Conservation (phyloP, 805 yeast species). For the Nematodospora valgi region DNA sequence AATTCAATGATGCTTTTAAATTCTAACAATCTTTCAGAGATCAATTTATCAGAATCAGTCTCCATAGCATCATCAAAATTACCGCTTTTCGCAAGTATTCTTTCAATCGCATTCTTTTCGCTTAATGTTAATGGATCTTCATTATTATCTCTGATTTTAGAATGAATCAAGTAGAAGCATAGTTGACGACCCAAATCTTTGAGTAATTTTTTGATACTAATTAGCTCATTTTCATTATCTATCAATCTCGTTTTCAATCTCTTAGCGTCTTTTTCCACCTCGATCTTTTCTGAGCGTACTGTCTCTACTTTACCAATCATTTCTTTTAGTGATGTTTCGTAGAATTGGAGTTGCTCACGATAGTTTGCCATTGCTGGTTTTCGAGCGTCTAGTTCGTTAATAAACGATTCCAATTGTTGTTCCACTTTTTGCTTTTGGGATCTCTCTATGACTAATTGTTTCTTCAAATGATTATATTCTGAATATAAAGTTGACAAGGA, state of each 20-base stretch:
- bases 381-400: conserved; percentile 71
- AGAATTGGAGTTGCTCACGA: conserved; percentile 56
- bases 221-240: conserved; percentile 47
- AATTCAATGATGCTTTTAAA: conserved; percentile 67
- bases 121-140: conserved; percentile 58
- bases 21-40: conserved; percentile 68
- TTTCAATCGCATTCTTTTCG: conserved; percentile 64
- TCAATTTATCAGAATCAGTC: conserved; percentile 68
- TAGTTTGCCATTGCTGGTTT: conserved; percentile 72
- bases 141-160: conserved; percentile 53
- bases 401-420: conserved; percentile 64
- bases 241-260: conserved; percentile 27
- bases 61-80: conserved; percentile 26
- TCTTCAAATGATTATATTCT: conserved; percentile 62
- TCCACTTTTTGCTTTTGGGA: conserved; percentile 69
- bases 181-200: conserved; percentile 80
- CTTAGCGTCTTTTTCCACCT: conserved; percentile 36
- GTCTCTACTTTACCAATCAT: conserved; percentile 51
- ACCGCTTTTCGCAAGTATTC: conserved; percentile 43
- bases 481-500: conserved; percentile 64
- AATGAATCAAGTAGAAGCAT: conserved; percentile 67
- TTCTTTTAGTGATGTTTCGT: conserved; percentile 51
- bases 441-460: conserved; percentile 65
- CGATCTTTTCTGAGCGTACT: conserved; percentile 48
- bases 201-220: conserved; percentile 52